Percentiles rank a stretch among this genome's conserved stretches.
Evolutionary conservation across 306 rosid species (phyloP).

Genomic region (Erythrophleum fordii): DNA sequence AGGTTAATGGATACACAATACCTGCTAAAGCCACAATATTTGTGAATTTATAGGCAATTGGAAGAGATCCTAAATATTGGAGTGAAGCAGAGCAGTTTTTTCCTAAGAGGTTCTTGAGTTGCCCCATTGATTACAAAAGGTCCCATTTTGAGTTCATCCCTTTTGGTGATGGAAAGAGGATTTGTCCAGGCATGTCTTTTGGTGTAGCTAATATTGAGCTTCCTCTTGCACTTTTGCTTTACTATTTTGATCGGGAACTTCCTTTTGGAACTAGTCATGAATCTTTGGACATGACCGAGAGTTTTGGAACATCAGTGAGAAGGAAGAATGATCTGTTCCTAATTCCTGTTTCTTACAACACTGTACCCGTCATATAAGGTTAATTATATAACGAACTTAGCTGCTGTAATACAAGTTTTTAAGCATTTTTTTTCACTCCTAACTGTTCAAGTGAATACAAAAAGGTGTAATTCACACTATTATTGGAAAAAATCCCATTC

Average conservation of each 20-base stretch:
- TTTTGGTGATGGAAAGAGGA: slow-evolving; percentile 36
- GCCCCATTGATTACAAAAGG: slow-evolving; percentile 28
- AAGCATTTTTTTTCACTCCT: too few species aligned
- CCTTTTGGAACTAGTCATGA: slow-evolving; percentile 36
- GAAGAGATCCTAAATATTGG: too few species aligned
- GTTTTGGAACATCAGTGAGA: not conserved
- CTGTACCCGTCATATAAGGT: not conserved
- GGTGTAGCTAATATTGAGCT: slow-evolving; percentile 23
- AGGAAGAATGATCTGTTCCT: slow-evolving; percentile 14
- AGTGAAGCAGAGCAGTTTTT: slow-evolving; percentile 30
- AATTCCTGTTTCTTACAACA: slow-evolving; percentile 7
- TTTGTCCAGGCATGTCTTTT: slow-evolving; percentile 32
- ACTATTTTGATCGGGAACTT: slow-evolving; percentile 42
- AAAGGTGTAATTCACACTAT: too few species aligned
- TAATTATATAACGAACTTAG: too few species aligned
- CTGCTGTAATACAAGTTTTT: too few species aligned
- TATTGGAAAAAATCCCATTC: too few species aligned
- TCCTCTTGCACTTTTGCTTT: slow-evolving; percentile 36
- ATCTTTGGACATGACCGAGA: slow-evolving; percentile 36
- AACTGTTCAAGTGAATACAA: too few species aligned
- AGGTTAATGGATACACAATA: too few species aligned
- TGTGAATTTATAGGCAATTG: too few species aligned
- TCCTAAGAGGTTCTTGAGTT: slow-evolving; percentile 41
- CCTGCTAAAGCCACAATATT: too few species aligned
- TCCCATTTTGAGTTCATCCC: slow-evolving; percentile 30